Evolutionary conservation across 2,329 filamentous ascomycete species (phyloP), one percentile per base, ranked within the genome.

Genomic region (Elsinoe arachidis): DNA sequence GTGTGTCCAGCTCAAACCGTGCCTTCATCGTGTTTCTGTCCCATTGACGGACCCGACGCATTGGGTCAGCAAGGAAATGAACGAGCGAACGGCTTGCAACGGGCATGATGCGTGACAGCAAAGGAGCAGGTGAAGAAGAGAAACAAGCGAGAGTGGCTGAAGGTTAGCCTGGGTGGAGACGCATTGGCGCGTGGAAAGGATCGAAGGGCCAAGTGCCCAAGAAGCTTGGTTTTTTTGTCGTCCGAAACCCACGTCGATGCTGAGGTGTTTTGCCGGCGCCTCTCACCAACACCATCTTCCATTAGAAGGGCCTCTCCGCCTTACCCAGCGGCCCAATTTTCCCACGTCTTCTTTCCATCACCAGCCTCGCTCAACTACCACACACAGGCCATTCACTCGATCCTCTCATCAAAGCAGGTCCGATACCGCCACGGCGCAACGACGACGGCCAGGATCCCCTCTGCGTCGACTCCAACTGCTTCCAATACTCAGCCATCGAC

Each of bases 31-130:
- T 49, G 44, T 49, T 35, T 49, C 44, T 49, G 44, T 17, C 44
- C 23, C 30, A 35, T 49, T 35, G 23, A 49, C 26, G 17, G n/a
- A 49, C 44, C 26, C 44, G 44, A 49, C 26, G 44, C 44, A 33
- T 33, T 49, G 26, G 44, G 44, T 34, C 44, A 49, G 44, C 44
- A 33, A 49, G 44, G 23, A 49, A 49, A 49, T 49, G 23, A 35
- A 11, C 15, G 23, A 35, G n/a, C 30, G 14, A 34, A 33, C 23
- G 44, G 44, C 26, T 33, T 7, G 44, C 26, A 49, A 49, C 44
- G 23, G 23, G 5, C 14, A 17, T 26, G 23, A 26, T 26, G 23
- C 23, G 23, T 26, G 23, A 17, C 39, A 17, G 17, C 39, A 17
- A 2, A 5, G 11, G 12, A 2, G 23, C 11, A 12, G 23, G 14